Evolutionary conservation across 768 basidiomycete species (phyloP), one percentile per base, ranked within the genome.

Genomic region (Boletus rubroflammeus): DNA sequence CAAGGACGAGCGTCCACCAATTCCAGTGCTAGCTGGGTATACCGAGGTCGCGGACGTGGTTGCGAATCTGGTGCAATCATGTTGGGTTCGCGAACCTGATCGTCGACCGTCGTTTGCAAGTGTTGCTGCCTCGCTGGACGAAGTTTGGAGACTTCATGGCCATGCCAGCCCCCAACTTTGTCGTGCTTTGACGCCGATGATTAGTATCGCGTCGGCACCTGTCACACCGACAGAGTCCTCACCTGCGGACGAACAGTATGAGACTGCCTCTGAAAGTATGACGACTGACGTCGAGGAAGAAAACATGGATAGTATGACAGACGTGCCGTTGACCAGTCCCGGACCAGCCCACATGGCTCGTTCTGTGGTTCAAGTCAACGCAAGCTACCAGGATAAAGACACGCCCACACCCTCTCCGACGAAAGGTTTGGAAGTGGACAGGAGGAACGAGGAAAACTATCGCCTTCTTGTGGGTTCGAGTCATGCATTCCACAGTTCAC

Each of bases 401-500:
- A n/a, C n/a, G n/a, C n/a, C n/a, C n/a, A n/a, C n/a, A n/a, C n/a
- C n/a, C n/a, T n/a, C n/a, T n/a, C n/a, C n/a, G n/a, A n/a, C 56
- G 25, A 75, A 80, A 44, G 72, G 74, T 17, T 55, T 57, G 6
- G 63, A 73, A n/a, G 65, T 73, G 15, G 75, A 80, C 43, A 67
- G 73, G 40, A 74, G 74, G 57, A 78, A 86, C 53, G 90, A 92
- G 71, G 73, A 82, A 55, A 75, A 81, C 54, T 93, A 91, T 65
- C 73, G 90, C 29, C 73, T 86, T 55, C 71, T 86, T 51, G 42
- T 48, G 7, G 57, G 49, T 21, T 69, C 86, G 44, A 78, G 75
- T 40, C 90, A 92, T 56, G 75, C 79, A 25, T 91, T 84, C 69
- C 84, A 93, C 65, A 76, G 79, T 21, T 82, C 84, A 14, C 63